Evolutionary conservation across 441 rosid species (phyloP), one percentile per base, ranked within the genome.

Genomic region (Capsella rubella): DNA sequence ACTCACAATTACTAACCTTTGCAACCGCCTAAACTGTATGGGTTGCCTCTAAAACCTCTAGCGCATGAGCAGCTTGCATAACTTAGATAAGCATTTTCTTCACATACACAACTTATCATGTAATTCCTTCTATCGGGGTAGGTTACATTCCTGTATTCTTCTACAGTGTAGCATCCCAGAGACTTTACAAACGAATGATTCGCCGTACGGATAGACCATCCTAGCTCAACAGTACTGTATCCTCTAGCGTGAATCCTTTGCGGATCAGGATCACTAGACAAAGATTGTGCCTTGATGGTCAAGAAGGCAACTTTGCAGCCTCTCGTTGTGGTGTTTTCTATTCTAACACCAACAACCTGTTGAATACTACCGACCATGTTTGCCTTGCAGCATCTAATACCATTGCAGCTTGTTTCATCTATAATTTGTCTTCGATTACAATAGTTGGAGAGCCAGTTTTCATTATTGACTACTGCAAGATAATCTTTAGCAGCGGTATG

Each of bases 1-100:
- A n/a, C 28, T 21, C n/a, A 54, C 10, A 40, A 8, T 75, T 34
- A 75, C 62, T 58, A 65, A 79, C 85, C 85, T 78, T 28, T 46
- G 50, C 91, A 87, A 5, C 84, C 88, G 34, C 40, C 27, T 0
- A 25, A 3, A 35, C 45, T 39, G 75, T 87, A 87, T 14, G 91
- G 89, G 64, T 87, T 89, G 5, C 90, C 90, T 6, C 1, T 0
- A 71, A 67, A 85, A 49, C 90, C 89, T 0, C 0, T 0, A 0
- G 0, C 0, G 67, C 91, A 87, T n/a, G 6, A 18, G 72, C 88
- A 85, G 0, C 68, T 82, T 59, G 53, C 40, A 62, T 9, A 62
- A 10, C 40, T 28, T 28, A 62, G 28, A 62, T 6, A 11, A 49
- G 5, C 11, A 49, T 49, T 32, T 5, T 11, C 0, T 18, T 49